A percentile compares a stretch with the other conserved stretches of the same genome.
phyloP scores from a whole-genome alignment of 2,329 filamentous ascomycete species.

The Chaetomiaceae sp. region DNA sequence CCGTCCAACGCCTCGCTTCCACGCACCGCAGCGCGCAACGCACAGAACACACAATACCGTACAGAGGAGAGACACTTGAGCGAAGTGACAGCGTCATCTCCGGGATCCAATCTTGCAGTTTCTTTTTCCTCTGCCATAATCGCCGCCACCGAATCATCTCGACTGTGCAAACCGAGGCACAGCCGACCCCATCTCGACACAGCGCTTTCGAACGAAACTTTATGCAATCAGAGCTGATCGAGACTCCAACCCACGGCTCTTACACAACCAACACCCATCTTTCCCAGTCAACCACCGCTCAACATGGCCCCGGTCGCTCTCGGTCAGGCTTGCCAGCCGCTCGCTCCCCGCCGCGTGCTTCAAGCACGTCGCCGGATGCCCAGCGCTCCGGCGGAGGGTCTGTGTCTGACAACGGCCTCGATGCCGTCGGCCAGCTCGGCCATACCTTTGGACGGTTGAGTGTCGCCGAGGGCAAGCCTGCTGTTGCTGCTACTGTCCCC shows the following conservation, averaged over 20 bases:
- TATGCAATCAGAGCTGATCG: conserved; percentile 59
- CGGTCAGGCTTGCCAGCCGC: conserved; percentile 37
- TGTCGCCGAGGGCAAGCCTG: conserved; percentile 29
- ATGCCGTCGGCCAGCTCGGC: conserved; percentile 43
- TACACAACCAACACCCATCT: conserved; percentile 35
- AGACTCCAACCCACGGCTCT: conserved; percentile 41
- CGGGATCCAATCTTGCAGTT: neutral
- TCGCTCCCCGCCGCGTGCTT: conserved; percentile 33
- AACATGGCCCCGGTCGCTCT: conserved; percentile 54
- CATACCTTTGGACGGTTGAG: conserved; percentile 52
- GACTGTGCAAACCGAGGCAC: conserved; percentile 54
- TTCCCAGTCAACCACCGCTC: conserved; percentile 35
- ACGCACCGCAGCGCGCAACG: neutral
- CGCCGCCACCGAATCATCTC: neutral
- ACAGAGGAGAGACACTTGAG: neutral
- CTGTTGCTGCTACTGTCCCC: conserved; percentile 27
- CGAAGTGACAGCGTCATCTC: neutral
- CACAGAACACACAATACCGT: neutral
- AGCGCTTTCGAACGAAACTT: conserved; percentile 44
- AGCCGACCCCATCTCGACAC: conserved; percentile 38
- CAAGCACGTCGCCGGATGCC: conserved; percentile 37
- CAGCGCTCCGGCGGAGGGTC: conserved; percentile 26
- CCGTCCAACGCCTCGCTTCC: too few relatives aligned
- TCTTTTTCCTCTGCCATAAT: neutral
- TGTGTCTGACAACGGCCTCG: conserved; percentile 31